Percentiles rank a stretch among this genome's conserved stretches.
phyloP scores from a whole-genome alignment of 768 basidiomycete species.

The Trametes punicea region DNA sequence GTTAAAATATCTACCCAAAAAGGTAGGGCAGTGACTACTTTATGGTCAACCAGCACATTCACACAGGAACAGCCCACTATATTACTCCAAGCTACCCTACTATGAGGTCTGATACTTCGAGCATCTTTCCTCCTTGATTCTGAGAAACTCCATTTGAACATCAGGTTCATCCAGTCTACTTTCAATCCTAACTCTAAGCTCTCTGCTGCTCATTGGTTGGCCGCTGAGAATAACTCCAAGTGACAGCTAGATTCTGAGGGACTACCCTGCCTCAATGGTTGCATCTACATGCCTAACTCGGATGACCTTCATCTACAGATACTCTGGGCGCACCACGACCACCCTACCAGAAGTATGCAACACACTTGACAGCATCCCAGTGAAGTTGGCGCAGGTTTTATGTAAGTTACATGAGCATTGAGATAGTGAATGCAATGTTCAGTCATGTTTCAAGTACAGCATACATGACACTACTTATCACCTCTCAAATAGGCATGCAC shows the following conservation, averaged over 20 bases:
- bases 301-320: slow-evolving; percentile 24
- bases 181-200: neutral
- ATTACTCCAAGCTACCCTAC: slow-evolving; percentile 21
- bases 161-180: slow-evolving; percentile 3
- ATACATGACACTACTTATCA: no score
- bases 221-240: neutral
- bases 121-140: slow-evolving; percentile 20
- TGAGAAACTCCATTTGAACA: slow-evolving; percentile 21
- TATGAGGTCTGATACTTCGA: slow-evolving; percentile 18
- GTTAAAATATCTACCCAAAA: slow-evolving; percentile 25
- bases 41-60: slow-evolving; percentile 22
- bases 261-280: slow-evolving; percentile 12
- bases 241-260: slow-evolving; percentile 1
- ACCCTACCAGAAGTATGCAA: no score
- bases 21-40: slow-evolving; percentile 25
- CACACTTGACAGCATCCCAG: no score
- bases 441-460: no score
- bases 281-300: slow-evolving; percentile 23
- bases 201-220: neutral
- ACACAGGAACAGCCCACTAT: slow-evolving; percentile 20
- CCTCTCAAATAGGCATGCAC: no score
- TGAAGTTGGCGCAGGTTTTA: no score
- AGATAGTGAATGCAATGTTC: no score
- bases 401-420: no score
- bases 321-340: slow-evolving; percentile 29